Base-by-base conservation (phyloP, 2,329 filamentous ascomycete species). In the Talaromyces sp. region DNA sequence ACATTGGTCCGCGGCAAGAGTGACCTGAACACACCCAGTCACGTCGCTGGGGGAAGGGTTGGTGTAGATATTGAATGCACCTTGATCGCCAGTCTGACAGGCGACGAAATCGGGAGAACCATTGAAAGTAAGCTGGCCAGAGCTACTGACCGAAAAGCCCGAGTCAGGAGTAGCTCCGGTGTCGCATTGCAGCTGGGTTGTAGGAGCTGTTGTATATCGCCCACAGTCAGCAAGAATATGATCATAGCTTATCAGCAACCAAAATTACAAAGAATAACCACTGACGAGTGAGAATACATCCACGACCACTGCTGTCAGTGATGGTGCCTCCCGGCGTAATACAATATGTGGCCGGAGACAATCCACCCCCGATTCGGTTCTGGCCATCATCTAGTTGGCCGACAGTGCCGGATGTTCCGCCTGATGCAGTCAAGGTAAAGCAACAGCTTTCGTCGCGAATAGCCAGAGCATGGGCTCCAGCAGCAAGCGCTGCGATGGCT, bases 361-460 rank as follows among this genome's bases (percentile, higher is more conserved):
- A 72, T 25, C 66, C 76, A 48, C 82, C 82, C 42, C 83, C 82
- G 52, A 87, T 80, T 52, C 86, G 81, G 69, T 82, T 83, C 75
- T 89, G 87, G 7, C 88, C 87, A 71, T 88, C 84, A 60, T 64
- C 67, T 33, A 89, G 78, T 71, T 89, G 83, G 12, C 84, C 86
- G 42, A 89, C 76, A 3, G 77, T 72, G 21, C 86, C 84, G 31
- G 58, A 63, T 46, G 79, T 77, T 14, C 76, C 74, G 61, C 76
- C 78, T 12, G 83, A 82, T 33, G 77, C 81, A 7, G 76, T 79
- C 35, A 88, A 69, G 63, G 80, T 76, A 72, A 88, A 86, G 66
- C 80, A 81, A 69, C 84, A 84, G 56, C 70, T 75, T 37, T 71
- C 72, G 58, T 66, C 67, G 39, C 78, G 73, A 61, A 72, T 64